Conservation (phyloP, 2,329 filamentous ascomycete species). For the Mycogone perniciosa region DNA sequence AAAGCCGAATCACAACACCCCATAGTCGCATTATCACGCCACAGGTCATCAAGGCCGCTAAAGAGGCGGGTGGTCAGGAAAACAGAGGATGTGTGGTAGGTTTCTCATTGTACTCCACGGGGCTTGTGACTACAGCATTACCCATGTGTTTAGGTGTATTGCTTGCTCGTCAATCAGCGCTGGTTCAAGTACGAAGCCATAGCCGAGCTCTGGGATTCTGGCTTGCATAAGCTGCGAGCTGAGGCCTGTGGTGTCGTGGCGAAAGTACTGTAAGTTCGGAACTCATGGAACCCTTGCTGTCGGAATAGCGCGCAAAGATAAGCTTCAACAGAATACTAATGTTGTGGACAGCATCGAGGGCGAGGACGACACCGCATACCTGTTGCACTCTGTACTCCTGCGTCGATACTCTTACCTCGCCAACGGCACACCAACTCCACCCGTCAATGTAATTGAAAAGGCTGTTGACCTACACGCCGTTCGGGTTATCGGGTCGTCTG, state of each 20-base stretch:
- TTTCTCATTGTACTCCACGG: not conserved
- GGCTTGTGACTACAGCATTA: not conserved
- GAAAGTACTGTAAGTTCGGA: conserved; percentile 56
- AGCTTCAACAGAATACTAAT: not conserved
- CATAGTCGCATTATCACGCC: conserved; percentile 82
- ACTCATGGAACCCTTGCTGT: not conserved
- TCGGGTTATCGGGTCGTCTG: conserved; percentile 79
- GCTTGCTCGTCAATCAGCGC: conserved; percentile 63
- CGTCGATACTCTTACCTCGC: conserved; percentile 81
- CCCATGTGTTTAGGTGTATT: conserved; percentile 51
- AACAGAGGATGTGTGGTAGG: conserved; percentile 66
- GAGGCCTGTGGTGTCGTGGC: conserved; percentile 86
- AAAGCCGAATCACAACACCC: conserved; percentile 64
- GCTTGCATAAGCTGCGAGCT: conserved; percentile 72
- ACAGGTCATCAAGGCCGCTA: conserved; percentile 73
- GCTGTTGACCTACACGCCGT: conserved; percentile 90
- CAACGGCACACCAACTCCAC: conserved; percentile 62
- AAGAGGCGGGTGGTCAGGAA: conserved; percentile 70
- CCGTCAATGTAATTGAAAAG: conserved; percentile 85
- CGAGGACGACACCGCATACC: conserved; percentile 71
- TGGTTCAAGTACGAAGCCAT: conserved; percentile 76
- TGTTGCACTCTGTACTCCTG: conserved; percentile 75
- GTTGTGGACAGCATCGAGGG: conserved; percentile 61
- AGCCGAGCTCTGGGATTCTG: conserved; percentile 86
- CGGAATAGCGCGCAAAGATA: not conserved